Evolutionary conservation across 2,329 filamentous ascomycete genomes (phyloP), one percentile per base, ranked within the genome.

Genomic region (Paracamarosporium sp.): DNA sequence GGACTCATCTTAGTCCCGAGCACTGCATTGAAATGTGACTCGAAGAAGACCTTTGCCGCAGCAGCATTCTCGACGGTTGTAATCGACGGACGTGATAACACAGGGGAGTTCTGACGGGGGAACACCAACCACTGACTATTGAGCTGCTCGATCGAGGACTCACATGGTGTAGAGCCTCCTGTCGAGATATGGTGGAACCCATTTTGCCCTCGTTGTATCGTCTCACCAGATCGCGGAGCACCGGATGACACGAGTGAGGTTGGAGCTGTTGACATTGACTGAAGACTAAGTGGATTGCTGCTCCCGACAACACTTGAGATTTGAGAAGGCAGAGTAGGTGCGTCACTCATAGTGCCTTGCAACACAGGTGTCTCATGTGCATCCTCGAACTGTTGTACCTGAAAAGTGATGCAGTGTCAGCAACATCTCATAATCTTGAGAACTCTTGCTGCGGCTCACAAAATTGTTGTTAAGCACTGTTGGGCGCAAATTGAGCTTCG

Each of bases 21-120:
- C 7, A 92, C 74, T n/a, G 87, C 81, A 65, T 93, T 89, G 79
- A 91, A 97, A 67, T 93, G 86, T 0, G 88, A 92, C 75, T 98
- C 95, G 9, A 98, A 83, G 67, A 88, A 96, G 20, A 96, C 86
- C 74, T 96, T 97, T 41, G 92, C 90, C 0, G 91, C 89, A 0
- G 92, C 88, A 2, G 89, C 86, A 59, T 85, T 87, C 77, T 98
- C 94, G 0, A 92, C 89, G 0, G 93, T 96, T 11, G 72, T 60
- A 22, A 82, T 61, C 1, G 80, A 79, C n/a, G 78, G 78, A 62
- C 64, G 55, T 35, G 65, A 62, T 7, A 73, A 22, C n/a, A 61
- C 61, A 0, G 69, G 71, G 6, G 71, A 66, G 46, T 76, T 72
- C 54, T 76, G 72, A 20, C 71, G 68, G 36, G 72, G 73, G 20